Percentiles rank a stretch among this genome's conserved stretches.
Conservation (phyloP, 352 stramenopile species). For the Lagenidium giganteum region DNA sequence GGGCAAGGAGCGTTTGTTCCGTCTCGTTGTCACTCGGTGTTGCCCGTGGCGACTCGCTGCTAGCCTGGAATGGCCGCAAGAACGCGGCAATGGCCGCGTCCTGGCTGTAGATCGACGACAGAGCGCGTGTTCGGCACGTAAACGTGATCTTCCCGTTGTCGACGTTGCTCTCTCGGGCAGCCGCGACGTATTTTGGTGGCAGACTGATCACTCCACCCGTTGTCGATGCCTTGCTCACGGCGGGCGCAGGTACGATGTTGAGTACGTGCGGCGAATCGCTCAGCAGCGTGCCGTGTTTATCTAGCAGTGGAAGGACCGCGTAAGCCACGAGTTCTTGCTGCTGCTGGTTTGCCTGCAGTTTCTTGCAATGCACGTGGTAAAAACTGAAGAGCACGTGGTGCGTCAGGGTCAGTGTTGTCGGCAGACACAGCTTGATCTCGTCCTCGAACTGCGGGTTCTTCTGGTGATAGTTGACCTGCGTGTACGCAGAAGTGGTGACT, state of each 20-base stretch:
- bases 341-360: conserved; percentile 42
- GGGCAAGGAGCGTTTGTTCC: conserved; percentile 21
- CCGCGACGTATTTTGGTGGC: conserved; percentile 32
- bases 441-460: conserved; percentile 73
- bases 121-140: conserved; percentile 26
- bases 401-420: conserved; percentile 29
- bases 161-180: conserved; percentile 17
- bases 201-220: conserved; percentile 24
- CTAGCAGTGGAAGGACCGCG: conserved; percentile 39
- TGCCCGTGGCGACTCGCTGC: not conserved
- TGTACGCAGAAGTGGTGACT: conserved; percentile 20
- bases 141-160: conserved; percentile 38
- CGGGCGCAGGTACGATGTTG: conserved; percentile 26
- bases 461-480: conserved; percentile 73
- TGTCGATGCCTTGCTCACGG: conserved; percentile 16
- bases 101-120: conserved; percentile 62
- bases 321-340: conserved; percentile 67
- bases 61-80: conserved; percentile 42
- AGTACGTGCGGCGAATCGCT: conserved; percentile 39
- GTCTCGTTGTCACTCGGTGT: conserved; percentile 21
- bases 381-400: conserved; percentile 74
- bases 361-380: conserved; percentile 83
- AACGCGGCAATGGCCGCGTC: conserved; percentile 36
- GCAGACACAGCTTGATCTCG: conserved; percentile 70
- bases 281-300: conserved; percentile 40